phyloP scores from a whole-genome alignment of 768 basidiomycete genomes.

The Mycena indigotica region DNA sequence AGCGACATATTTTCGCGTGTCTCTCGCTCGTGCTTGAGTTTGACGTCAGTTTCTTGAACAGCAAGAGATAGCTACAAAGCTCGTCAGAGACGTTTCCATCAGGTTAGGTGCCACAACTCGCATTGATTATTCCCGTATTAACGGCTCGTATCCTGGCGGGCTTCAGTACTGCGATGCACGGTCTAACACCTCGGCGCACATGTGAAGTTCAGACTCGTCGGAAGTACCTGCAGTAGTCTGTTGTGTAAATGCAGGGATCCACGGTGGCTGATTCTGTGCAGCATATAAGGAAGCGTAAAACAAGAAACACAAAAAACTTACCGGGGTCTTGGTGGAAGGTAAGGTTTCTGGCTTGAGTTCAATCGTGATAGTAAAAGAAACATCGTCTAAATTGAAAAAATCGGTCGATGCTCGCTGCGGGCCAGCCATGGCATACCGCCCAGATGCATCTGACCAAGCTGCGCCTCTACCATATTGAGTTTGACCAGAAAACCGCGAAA shows the following conservation, averaged over 20 bases:
- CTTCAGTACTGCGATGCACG: background rate
- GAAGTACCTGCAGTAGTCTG: conserved; percentile 69
- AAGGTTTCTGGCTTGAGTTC: conserved; percentile 72
- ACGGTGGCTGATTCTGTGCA: conserved; percentile 72
- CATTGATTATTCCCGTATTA: conserved; percentile 83
- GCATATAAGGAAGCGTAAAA: background rate
- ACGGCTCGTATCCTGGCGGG: conserved; percentile 61
- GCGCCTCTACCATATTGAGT: conserved; percentile 74
- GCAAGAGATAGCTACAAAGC: conserved; percentile 74
- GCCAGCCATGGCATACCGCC: conserved; percentile 44
- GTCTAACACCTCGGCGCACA: conserved; percentile 28
- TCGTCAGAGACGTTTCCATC: too few relatives aligned
- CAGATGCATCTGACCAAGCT: conserved; percentile 59
- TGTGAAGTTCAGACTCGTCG: conserved; percentile 70
- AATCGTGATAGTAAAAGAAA: conserved; percentile 80
- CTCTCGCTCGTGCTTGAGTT: conserved; percentile 45
- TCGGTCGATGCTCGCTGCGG: background rate
- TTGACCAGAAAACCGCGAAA: conserved; percentile 85
- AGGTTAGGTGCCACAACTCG: too few relatives aligned
- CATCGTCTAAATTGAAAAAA: conserved; percentile 49
- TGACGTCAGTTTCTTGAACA: conserved; percentile 79
- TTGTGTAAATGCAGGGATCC: conserved; percentile 73
- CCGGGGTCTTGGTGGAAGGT: conserved; percentile 56
- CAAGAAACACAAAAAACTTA: conserved; percentile 13
- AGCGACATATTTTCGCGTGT: background rate